Conservation (phyloP, 768 basidiomycete species). For the Termitomyces sp. region DNA sequence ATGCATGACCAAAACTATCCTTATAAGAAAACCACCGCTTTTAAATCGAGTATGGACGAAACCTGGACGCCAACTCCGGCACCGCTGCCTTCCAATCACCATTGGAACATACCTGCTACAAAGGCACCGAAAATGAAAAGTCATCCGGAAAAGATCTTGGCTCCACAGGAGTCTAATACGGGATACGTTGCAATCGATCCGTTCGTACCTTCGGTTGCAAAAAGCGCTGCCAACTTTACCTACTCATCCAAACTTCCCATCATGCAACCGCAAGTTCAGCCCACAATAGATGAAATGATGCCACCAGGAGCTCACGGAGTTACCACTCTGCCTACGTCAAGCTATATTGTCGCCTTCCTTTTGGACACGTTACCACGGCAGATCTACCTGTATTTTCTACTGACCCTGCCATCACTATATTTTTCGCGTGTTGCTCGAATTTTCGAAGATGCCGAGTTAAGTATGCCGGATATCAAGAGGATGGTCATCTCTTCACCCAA, state of each 20-base stretch:
- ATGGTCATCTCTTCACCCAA: conserved; percentile 24
- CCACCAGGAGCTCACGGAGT: neutral
- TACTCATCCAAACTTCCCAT: neutral
- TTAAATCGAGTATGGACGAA: neutral
- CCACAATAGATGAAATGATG: neutral
- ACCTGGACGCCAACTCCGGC: neutral
- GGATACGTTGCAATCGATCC: neutral
- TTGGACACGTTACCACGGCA: conserved; percentile 20
- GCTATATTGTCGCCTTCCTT: conserved; percentile 11
- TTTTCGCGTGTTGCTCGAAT: conserved; percentile 61
- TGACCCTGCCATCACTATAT: conserved; percentile 59
- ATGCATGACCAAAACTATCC: neutral
- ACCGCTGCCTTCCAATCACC: neutral
- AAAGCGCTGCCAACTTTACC: neutral
- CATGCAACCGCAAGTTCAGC: neutral
- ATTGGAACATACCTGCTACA: neutral
- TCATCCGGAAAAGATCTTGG: neutral
- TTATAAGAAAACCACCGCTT: neutral
- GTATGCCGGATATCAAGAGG: conserved; percentile 46
- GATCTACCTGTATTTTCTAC: conserved; percentile 32
- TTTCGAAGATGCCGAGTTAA: conserved; percentile 60
- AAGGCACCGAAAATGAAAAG: neutral
- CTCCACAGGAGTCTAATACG: no score
- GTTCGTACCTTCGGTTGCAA: neutral
- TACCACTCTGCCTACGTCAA: neutral